Percentiles rank a stretch among this genome's conserved stretches.
Conservation (phyloP, 345 rosid species). For the Firmiana major region DNA sequence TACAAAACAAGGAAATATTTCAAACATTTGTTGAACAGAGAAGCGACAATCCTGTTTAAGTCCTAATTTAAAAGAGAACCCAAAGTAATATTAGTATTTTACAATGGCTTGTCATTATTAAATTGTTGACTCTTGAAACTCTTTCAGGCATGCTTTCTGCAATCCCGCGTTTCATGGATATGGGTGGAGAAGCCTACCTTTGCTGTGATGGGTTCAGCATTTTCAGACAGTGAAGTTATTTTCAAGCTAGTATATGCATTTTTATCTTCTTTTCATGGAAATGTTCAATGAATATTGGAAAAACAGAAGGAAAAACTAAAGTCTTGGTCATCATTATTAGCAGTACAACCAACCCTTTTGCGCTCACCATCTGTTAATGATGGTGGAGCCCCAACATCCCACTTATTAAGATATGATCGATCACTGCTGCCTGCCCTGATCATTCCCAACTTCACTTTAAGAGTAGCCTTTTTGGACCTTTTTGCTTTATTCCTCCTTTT, state of each 20-base stretch:
- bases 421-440: slow-evolving; percentile 9
- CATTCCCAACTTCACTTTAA: slow-evolving; percentile 6
- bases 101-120: slow-evolving; percentile 6
- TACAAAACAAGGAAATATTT: not conserved
- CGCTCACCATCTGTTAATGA: slow-evolving; percentile 11
- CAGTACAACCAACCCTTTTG: slow-evolving; percentile 8
- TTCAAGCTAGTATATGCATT: not conserved
- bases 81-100: not conserved
- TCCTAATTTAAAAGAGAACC: not conserved
- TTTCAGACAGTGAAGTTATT: not conserved
- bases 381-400: slow-evolving; percentile 17
- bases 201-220: slow-evolving; percentile 4
- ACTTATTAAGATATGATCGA: slow-evolving; percentile 12
- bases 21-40: not conserved
- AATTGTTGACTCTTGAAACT: not conserved
- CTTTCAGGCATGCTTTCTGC: slow-evolving; percentile 13
- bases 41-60: not conserved
- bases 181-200: slow-evolving; percentile 12
- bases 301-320: not conserved
- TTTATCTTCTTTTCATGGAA: not conserved
- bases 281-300: slow-evolving; percentile 5
- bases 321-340: slow-evolving; percentile 10
- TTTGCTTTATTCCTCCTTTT: not conserved
- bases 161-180: slow-evolving; percentile 10
- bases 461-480: slow-evolving; percentile 8